Base-by-base conservation (phyloP, 2,329 filamentous ascomycete genomes). In the Fusarium multiceps region DNA sequence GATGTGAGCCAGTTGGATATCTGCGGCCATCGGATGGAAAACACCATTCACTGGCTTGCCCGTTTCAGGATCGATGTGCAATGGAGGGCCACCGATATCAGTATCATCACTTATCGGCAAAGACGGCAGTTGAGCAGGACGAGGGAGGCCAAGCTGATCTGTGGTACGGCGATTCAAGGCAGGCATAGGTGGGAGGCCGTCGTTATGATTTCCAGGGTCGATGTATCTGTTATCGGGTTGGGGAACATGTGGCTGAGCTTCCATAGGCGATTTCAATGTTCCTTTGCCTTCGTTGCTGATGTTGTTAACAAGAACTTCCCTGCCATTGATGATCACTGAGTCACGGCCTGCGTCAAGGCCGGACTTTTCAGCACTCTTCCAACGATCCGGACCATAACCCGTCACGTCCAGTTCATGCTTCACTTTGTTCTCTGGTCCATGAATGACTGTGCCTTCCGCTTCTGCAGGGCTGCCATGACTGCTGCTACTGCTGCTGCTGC, bases 1-100 rank as follows among this genome's bases (percentile, higher is more conserved):
- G 27, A 99, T 88, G 34, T 88, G 83, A 1, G 93, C 93, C 21
- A 86, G 87, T 61, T 88, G 88, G 74, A 98, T 90, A 59, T 96
- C 93, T 11, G 89, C 82, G 50, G 87, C 82, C 69, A 88, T 79
- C 11, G 85, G 84, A 79, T 89, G 86, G 55, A 87, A 80, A 23
- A 77, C 72, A 25, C 80, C 80, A 27, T 78, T 78, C 12, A 75
- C 78, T 13, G 84, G 81, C 43, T 85, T 86, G 30, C 86, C 87
- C 18, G 81, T 81, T 30, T 84, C 81, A 12, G 78, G 71, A 53
- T 89, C 87, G 32, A 83, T 81, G 58, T 85, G 85, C 23, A 88
- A 78, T n/a, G 89, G 84, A 21, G 93, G 92, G 1, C 92, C 93
- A 32, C 92, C 91, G 75, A 93, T 95, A 75, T 97, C 94, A 7